Conservation (phyloP, 805 yeast species). For the Yarrowia divulgata region DNA sequence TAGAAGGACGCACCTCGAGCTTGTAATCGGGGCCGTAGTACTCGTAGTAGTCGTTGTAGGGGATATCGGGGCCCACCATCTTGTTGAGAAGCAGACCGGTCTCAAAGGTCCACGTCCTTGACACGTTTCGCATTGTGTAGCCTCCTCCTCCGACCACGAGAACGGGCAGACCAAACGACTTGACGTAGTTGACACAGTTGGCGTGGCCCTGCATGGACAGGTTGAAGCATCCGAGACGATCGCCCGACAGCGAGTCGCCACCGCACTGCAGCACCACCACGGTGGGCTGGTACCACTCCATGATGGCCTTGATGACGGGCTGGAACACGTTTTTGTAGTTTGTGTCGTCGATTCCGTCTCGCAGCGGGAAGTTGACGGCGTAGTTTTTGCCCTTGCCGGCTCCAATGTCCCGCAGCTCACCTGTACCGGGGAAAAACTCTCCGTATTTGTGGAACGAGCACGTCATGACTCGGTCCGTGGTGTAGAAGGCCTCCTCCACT, state of each 20-base stretch:
- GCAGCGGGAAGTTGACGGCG: slow-evolving; percentile 87
- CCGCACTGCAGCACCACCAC: slow-evolving; percentile 97
- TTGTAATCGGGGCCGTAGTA: slow-evolving; percentile 97
- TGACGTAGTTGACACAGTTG: slow-evolving; percentile 88
- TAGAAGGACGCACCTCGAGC: slow-evolving; percentile 91
- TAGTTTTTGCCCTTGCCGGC: slow-evolving; percentile 87
- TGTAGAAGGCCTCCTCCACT: slow-evolving; percentile 94
- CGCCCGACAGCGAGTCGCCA: slow-evolving; percentile 94
- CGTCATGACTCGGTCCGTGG: slow-evolving; percentile 95
- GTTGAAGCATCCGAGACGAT: slow-evolving; percentile 92
- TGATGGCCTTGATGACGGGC: slow-evolving; percentile 78
- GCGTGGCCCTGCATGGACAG: slow-evolving; percentile 93
- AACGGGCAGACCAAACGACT: slow-evolving; percentile 88
- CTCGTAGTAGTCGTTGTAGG: slow-evolving; percentile 95
- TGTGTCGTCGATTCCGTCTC: slow-evolving; percentile 96
- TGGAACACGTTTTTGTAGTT: slow-evolving; percentile 79
- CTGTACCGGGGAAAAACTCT: slow-evolving; percentile 97
- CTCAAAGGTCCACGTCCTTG: slow-evolving; percentile 95
- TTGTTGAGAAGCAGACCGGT: slow-evolving; percentile 79
- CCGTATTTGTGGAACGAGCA: slow-evolving; percentile 96
- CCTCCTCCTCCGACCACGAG: slow-evolving; percentile 98
- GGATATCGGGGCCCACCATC: slow-evolving; percentile 62
- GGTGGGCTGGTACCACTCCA: slow-evolving; percentile 90
- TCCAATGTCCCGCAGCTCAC: slow-evolving; percentile 88
- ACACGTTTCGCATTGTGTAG: slow-evolving; percentile 93